A percentile compares a stretch with the other conserved stretches of the same genome.
Conservation (phyloP, 306 rosid genomes). For the Spatholobus suberectus region DNA sequence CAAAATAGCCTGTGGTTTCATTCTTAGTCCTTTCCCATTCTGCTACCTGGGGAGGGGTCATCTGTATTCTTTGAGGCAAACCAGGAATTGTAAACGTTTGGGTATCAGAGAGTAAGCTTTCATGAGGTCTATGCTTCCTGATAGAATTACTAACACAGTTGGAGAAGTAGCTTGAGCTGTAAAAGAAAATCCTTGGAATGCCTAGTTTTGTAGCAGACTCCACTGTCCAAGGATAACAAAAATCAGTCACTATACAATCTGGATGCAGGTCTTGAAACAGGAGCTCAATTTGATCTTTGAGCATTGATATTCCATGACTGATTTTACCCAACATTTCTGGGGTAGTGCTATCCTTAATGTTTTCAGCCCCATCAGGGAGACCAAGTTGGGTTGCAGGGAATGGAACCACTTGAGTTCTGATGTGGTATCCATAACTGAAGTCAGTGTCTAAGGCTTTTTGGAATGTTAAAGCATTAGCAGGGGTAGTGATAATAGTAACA, state of each 20-base stretch:
- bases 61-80: slow-evolving; percentile 31
- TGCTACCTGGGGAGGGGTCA: slow-evolving; percentile 30
- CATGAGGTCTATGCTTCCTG: slow-evolving; percentile 42
- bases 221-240: slow-evolving; percentile 43
- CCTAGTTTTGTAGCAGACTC: slow-evolving; percentile 38
- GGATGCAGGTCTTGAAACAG: slow-evolving; percentile 33
- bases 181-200: slow-evolving; percentile 43
- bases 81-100: slow-evolving; percentile 34
- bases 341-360: slow-evolving; percentile 25
- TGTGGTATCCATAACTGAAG: slow-evolving; percentile 20
- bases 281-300: slow-evolving; percentile 36
- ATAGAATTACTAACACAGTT: slow-evolving; percentile 21
- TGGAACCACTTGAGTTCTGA: slow-evolving; percentile 35
- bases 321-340: slow-evolving; percentile 26
- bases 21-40: neutral
- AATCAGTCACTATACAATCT: slow-evolving; percentile 43
- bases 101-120: slow-evolving; percentile 24
- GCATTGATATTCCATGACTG: slow-evolving; percentile 31
- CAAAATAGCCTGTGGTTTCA: neutral
- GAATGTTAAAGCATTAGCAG: slow-evolving; percentile 38
- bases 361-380: slow-evolving; percentile 43
- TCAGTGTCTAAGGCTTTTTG: slow-evolving; percentile 38
- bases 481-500: slow-evolving; percentile 42
- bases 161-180: slow-evolving; percentile 43
- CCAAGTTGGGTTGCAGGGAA: slow-evolving; percentile 46